Evolutionary conservation across 2,329 filamentous ascomycete genomes (phyloP).

Genomic region (Metarhizium album): DNA sequence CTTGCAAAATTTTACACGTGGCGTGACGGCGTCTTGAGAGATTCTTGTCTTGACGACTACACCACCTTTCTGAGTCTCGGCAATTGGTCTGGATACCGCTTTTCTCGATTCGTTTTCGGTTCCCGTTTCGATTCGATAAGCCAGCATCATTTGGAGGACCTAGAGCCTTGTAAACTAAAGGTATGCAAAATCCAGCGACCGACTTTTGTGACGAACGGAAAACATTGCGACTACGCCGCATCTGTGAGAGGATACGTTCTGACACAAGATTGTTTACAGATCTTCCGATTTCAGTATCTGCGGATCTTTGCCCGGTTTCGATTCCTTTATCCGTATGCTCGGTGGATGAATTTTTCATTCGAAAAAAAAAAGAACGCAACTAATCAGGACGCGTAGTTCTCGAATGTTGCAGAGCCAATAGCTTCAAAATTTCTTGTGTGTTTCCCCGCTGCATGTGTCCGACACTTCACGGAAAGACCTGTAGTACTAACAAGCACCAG

Average conservation of each 20-base stretch:
- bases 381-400: not conserved
- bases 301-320: slow-evolving; percentile 12
- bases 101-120: slow-evolving; percentile 24
- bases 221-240: not conserved
- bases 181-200: slow-evolving; percentile 8
- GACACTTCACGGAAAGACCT: not conserved
- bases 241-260: not conserved
- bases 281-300: slow-evolving; percentile 15
- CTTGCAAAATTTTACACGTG: slow-evolving; percentile 21
- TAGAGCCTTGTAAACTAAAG: slow-evolving; percentile 10
- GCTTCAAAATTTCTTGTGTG: slow-evolving; percentile 1
- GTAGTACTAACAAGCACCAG: not conserved
- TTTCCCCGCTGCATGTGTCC: not conserved
- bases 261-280: not conserved
- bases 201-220: too few relatives aligned
- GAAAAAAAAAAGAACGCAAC: not conserved
- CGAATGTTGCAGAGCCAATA: not conserved
- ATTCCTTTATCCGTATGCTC: slow-evolving; percentile 8
- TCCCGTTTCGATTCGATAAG: slow-evolving; percentile 18
- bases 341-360: not conserved
- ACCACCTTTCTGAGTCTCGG: slow-evolving; percentile 27
- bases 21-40: slow-evolving; percentile 31
- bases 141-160: slow-evolving; percentile 17
- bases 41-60: slow-evolving; percentile 26
- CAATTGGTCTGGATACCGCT: slow-evolving; percentile 25